Evolutionary conservation across 83 land plant species (phyloP), one percentile per base, ranked within the genome.

Genomic region (Isoetes engelmannii): DNA sequence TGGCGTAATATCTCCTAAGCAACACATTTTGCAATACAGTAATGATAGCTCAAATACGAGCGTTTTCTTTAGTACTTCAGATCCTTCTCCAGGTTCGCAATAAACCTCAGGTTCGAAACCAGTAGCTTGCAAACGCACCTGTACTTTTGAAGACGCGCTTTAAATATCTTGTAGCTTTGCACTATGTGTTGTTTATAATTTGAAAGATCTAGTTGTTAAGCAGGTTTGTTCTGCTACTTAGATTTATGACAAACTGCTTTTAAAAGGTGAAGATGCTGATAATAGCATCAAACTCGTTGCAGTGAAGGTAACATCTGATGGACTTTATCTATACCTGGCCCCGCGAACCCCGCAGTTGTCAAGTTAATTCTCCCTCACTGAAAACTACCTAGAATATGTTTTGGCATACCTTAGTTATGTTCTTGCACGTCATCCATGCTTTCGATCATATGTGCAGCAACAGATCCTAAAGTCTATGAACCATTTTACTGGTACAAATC

Each of bases 391-490:
- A 44, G 92, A 82, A 57, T 94, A 90, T 71, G 69, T 83, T 45
- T 78, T 94, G 12, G 79, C 79, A 21, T 90, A 71, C 57, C 79
- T 93, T 69, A 73, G 87, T 45, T 88, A 90, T 83, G 71, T 86
- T 74, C 92, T 93, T 65, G 96, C 88, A 18, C 95, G 88, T 77
- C 86, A 86, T 72, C 71, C 76, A 4, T 65, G 37, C 10, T 93
- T 89, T 67, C 97, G 92, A 12, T 46, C 73, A 58, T 57, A 70
- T 19, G 53, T 76, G 7, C 13, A 7, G 6, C 82, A 61, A 71
- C 71, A 58, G 88, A 80, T 76, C 80, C 75, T 68, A 75, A 71
- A 21, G 63, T 64, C 21, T 86, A 78, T 82, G 88, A 88, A 61
- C 84, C 79, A 6, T 81, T 90, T 72, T 84, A 76, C 81, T 79